Base-by-base conservation (phyloP, 2,329 filamentous ascomycete species). In the Scedosporium apiospermum region DNA sequence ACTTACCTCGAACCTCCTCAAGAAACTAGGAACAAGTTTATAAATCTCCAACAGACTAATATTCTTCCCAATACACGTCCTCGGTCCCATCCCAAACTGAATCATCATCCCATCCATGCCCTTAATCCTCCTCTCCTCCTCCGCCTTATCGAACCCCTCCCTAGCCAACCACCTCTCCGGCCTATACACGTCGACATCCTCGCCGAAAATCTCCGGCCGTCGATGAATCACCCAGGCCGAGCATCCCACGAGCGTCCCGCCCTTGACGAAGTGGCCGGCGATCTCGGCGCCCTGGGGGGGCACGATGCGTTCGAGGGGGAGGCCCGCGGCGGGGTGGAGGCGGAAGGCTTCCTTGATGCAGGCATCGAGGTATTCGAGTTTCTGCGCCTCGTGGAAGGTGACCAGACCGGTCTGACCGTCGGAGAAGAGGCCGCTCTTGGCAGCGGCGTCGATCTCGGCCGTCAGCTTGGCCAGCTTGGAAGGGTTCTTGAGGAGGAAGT, bases 261-360 rank as follows among this genome's bases (percentile, higher is more conserved):
- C 88, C 3, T 82, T 82, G 30, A 93, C 78, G 63, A 80, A 82
- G 16, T 79, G 72, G 1, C 86, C 88, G 1, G 81, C 80, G 61
- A 91, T 87, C 53, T 72, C 82, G 26, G 81, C 78, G 9, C 88
- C 88, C 21, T 82, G 77, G 0, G 78, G 73, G 0, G 90, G 90
- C 0, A 90, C 88, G 57, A 93, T 78, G 64, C 90, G 82, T 73
- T 93, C 90, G 53, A 93, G 78, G 0, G 87, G 85, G 4, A 93
- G 76, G 0, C 89, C 90, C 0, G 88, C 82, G 0, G 89, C 88
- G 0, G 90, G 90, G 71, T 93, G 88, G 67, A 91, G 71, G 12
- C 89, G 84, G 76, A 93, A 90, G 4, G 87, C 84, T 72, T 95
- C 90, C 69, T 93, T 90, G 68, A 93, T 81, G 62, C 86, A 87